Evolutionary conservation across 2,329 filamentous ascomycete species (phyloP).

Genomic region (Triangularia setosa): DNA sequence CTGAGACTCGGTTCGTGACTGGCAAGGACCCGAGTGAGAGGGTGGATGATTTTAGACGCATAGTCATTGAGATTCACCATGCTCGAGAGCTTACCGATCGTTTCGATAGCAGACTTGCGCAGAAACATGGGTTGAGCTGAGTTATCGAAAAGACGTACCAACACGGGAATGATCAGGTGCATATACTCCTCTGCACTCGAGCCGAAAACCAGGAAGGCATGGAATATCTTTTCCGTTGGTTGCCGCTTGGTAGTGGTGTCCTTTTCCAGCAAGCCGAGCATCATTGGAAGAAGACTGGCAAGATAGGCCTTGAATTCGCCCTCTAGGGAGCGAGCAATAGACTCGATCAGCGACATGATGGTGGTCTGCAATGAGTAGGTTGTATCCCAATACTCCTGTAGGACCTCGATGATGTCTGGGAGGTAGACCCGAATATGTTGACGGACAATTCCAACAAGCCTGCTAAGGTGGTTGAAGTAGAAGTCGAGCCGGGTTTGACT

Average conservation of each 20-base stretch:
- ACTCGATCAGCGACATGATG: conserved; percentile 87
- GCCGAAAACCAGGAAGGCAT: conserved; percentile 94
- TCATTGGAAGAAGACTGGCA: conserved; percentile 80
- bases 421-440: conserved; percentile 94
- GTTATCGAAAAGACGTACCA: conserved; percentile 92
- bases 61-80: conserved; percentile 98
- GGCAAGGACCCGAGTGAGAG: conserved; percentile 76
- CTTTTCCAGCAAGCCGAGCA: conserved; percentile 90
- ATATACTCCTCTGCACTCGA: conserved; percentile 97
- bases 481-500: conserved; percentile 77
- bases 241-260: conserved; percentile 72
- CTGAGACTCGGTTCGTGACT: conserved; percentile 70
- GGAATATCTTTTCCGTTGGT: conserved; percentile 84
- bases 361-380: conserved; percentile 81
- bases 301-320: conserved; percentile 98
- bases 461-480: conserved; percentile 95
- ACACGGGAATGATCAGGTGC: conserved; percentile 95
- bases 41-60: conserved; percentile 93
- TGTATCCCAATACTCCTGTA: conserved; percentile 86
- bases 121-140: conserved; percentile 74
- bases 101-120: conserved; percentile 87
- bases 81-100: conserved; percentile 86
- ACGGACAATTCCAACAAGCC: conserved; percentile 88
- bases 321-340: conserved; percentile 87
- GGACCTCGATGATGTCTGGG: conserved; percentile 76